Evolutionary conservation across 345 rosid genomes (phyloP).

Genomic region (Brassica incana): DNA sequence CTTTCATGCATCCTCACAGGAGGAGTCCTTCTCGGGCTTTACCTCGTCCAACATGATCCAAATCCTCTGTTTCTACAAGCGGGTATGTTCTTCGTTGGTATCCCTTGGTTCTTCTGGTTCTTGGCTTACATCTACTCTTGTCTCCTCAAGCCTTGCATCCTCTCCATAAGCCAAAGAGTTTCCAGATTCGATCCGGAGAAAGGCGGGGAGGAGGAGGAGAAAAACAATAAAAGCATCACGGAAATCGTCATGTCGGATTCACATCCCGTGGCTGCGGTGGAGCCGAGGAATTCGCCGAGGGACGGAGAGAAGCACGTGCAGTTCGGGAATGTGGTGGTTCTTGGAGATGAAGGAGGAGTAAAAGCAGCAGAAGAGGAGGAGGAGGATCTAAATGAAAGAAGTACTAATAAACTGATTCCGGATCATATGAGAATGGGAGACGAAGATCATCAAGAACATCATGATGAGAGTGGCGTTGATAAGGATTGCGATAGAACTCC

Average conservation of each 20-base stretch:
- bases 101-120: constrained; percentile 81
- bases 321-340: constrained; percentile 53
- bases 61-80: constrained; percentile 46
- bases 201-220: constrained; percentile 6
- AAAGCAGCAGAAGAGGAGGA: constrained; percentile 2
- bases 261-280: neutral
- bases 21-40: constrained; percentile 54
- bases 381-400: neutral
- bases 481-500: constrained; percentile 36
- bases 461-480: constrained; percentile 12
- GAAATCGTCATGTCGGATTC: constrained; percentile 16
- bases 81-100: constrained; percentile 55
- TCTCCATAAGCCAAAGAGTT: constrained; percentile 6
- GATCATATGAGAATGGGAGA: constrained; percentile 15
- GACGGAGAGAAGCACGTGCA: constrained; percentile 51
- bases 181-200: constrained; percentile 31
- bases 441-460: neutral
- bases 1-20: constrained; percentile 52
- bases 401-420: constrained; percentile 24
- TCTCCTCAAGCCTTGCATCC: constrained; percentile 38
- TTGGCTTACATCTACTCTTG: constrained; percentile 54
- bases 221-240: neutral
- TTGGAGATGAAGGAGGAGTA: neutral
- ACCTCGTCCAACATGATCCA: constrained; percentile 42
- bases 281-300: constrained; percentile 7